Percentiles rank a stretch among this genome's conserved stretches.
Conservation (phyloP, 2,329 filamentous ascomycete species). For the Verticillium dahliae region DNA sequence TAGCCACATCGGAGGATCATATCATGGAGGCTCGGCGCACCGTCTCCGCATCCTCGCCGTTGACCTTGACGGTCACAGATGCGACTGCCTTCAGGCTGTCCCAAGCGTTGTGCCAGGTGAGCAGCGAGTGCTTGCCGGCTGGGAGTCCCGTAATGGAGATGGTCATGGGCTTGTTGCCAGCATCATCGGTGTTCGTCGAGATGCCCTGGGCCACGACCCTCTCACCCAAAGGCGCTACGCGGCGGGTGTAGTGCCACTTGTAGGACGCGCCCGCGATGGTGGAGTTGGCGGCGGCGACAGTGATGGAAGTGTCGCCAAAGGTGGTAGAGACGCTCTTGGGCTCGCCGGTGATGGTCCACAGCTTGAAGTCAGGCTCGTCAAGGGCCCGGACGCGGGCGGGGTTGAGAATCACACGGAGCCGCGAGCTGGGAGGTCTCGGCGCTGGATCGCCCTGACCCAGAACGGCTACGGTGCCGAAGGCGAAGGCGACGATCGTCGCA, state of each 20-base stretch:
- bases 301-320: slow-evolving; percentile 1
- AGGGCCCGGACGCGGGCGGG: slow-evolving; percentile 9
- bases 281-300: slow-evolving; percentile 4
- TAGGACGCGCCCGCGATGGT: slow-evolving; percentile 15
- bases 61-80: slow-evolving; percentile 16
- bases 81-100: slow-evolving; percentile 15
- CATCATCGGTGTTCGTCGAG: slow-evolving; percentile 12
- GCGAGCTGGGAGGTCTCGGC: slow-evolving; percentile 4
- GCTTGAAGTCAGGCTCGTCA: slow-evolving; percentile 7
- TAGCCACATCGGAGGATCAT: background rate
- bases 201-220: slow-evolving; percentile 20
- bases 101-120: slow-evolving; percentile 24
- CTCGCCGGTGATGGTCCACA: slow-evolving; percentile 10
- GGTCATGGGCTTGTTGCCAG: slow-evolving; percentile 15
- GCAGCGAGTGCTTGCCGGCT: slow-evolving; percentile 18
- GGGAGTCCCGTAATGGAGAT: slow-evolving; percentile 19
- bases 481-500: background rate
- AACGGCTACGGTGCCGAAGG: background rate
- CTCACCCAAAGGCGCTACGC: slow-evolving; percentile 19
- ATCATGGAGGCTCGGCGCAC: background rate
- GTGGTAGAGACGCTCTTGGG: slow-evolving; percentile 2
- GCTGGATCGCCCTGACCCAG: background rate
- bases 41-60: slow-evolving; percentile 12
- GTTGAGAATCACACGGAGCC: slow-evolving; percentile 9
- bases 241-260: slow-evolving; percentile 17